A percentile compares a stretch with the other conserved stretches of the same genome.
Conservation (phyloP, 2,329 filamentous ascomycete genomes). For the Scedosporium boydii region DNA sequence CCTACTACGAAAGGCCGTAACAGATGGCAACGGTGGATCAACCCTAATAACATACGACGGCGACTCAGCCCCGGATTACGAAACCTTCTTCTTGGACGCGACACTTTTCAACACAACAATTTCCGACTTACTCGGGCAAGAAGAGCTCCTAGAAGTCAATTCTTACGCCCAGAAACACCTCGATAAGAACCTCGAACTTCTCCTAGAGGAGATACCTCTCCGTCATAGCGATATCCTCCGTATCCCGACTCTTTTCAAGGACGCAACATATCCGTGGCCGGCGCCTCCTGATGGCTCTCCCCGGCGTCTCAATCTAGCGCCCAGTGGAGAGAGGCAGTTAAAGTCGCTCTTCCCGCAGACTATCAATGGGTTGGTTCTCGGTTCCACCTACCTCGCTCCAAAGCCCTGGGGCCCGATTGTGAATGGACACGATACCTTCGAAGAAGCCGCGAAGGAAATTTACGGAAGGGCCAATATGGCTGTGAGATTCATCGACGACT, state of each 20-base stretch:
- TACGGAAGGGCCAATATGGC: constrained; percentile 12
- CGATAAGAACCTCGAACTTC: constrained; percentile 13
- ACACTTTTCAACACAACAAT: not conserved
- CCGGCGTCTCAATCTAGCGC: not conserved
- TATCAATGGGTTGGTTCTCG: constrained; percentile 11
- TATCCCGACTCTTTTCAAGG: constrained; percentile 13
- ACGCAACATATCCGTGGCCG: not conserved
- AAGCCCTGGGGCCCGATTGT: constrained; percentile 16
- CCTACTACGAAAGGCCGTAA: constrained; percentile 14
- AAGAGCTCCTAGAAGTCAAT: constrained; percentile 6
- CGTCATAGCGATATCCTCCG: constrained; percentile 15
- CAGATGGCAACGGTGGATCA: constrained; percentile 15
- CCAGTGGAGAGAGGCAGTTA: constrained; percentile 1
- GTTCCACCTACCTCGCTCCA: constrained; percentile 12
- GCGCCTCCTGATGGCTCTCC: not conserved
- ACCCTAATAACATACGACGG: not conserved
- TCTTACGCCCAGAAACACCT: constrained; percentile 11
- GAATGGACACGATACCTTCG: constrained; percentile 14
- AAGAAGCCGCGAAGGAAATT: constrained; percentile 9
- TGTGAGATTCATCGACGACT: constrained; percentile 15
- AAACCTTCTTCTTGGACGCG: not conserved
- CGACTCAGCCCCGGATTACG: not conserved
- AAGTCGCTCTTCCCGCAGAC: constrained; percentile 8
- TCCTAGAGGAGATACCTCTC: constrained; percentile 16
- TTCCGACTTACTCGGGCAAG: too few relatives aligned